Conservation (phyloP, 2,329 filamentous ascomycete species). For the Phyllosticta capitalensis region DNA sequence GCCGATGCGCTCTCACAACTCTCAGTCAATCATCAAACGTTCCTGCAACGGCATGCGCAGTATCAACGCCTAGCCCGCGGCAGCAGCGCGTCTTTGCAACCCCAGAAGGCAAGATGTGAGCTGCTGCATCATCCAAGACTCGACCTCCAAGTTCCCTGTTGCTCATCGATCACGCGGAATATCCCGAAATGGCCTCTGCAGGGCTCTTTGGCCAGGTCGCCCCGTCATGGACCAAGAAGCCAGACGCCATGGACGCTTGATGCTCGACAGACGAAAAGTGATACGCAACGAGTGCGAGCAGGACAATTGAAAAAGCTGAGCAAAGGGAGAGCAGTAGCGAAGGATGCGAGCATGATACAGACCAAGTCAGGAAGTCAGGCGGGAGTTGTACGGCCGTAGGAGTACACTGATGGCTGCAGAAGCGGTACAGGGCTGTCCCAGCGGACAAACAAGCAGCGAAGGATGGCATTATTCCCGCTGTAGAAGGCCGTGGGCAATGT, state of each 20-base stretch:
- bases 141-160: not conserved
- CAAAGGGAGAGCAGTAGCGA: not conserved
- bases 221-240: not conserved
- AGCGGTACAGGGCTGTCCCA: not conserved
- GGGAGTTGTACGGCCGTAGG: not conserved
- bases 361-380: not conserved
- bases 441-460: not conserved
- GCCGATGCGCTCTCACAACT: not conserved
- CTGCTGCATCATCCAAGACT: not conserved
- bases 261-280: not conserved
- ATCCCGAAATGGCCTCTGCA: not conserved
- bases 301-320: not conserved
- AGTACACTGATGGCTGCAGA: not conserved
- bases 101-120: not conserved
- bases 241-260: not conserved
- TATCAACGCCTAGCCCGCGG: constrained; percentile 19
- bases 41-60: constrained; percentile 19
- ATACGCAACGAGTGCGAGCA: not conserved
- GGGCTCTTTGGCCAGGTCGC: not conserved
- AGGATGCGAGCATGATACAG: not conserved
- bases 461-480: not conserved
- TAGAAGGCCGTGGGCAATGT: not conserved
- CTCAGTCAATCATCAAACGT: constrained; percentile 21
- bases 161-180: not conserved
- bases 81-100: constrained; percentile 16